Percentiles rank a stretch among this genome's conserved stretches.
phyloP scores from a whole-genome alignment of 164 flowering plant species.

The Stephania yunnanensis region DNA sequence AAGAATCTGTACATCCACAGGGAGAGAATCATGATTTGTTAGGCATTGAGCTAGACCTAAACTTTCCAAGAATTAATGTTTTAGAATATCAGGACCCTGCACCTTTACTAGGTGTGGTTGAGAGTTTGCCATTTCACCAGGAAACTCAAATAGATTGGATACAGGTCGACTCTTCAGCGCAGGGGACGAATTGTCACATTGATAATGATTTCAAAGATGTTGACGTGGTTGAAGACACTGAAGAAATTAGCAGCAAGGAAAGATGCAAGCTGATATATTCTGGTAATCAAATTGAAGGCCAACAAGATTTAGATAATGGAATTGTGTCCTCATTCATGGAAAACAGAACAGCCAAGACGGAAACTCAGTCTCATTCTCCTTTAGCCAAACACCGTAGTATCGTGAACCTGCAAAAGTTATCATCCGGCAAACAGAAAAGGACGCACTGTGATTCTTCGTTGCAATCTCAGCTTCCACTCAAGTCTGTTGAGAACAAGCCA shows the following conservation, averaged over 20 bases:
- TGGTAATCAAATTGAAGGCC: conserved; percentile 6
- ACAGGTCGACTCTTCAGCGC: conserved; percentile 7
- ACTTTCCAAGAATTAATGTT: conserved; percentile 4
- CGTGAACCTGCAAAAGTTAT: conserved; percentile 11
- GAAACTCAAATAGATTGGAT: conserved; percentile 5
- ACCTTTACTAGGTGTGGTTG: conserved; percentile 3
- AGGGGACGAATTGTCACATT: conserved; percentile 7
- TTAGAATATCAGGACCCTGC: neutral
- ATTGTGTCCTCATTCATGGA: conserved; percentile 7
- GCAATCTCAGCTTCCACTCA: conserved; percentile 7
- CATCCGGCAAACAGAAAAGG: conserved; percentile 11
- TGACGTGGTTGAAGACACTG: neutral
- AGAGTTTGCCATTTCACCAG: conserved; percentile 1
- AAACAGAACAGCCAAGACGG: conserved; percentile 8
- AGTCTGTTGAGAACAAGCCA: conserved; percentile 17
- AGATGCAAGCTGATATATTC: conserved; percentile 4
- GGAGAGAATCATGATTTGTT: neutral
- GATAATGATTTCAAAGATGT: conserved; percentile 1
- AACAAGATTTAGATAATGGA: conserved; percentile 1
- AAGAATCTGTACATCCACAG: conserved; percentile 2
- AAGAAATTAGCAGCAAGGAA: conserved; percentile 7
- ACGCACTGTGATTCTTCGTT: conserved; percentile 9
- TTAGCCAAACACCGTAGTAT: conserved; percentile 9
- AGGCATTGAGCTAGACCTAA: conserved; percentile 6
- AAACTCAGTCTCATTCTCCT: conserved; percentile 6